These are phyloP conservation scores for Boletus edulis DNA, from an alignment of 768 basidiomycete genomes.

Conservation along the genomic window DNA sequence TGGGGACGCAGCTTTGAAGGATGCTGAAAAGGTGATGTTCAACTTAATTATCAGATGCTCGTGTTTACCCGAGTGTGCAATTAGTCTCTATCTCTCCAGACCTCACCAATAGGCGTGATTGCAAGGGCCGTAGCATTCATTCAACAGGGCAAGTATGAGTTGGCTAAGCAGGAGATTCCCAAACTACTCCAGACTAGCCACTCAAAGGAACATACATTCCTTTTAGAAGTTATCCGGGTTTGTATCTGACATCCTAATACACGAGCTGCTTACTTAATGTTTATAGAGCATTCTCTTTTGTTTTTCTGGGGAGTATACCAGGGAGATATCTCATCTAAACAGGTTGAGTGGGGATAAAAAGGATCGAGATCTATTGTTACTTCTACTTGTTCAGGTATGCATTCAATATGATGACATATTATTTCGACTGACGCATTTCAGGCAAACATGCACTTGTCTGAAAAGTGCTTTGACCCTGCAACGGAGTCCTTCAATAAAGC, in stretches of 20 bases:
- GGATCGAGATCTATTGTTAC: conserved; percentile 1
- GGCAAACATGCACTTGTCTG: conserved; percentile 15
- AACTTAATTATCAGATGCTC: neutral
- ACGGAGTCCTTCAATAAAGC: conserved; percentile 7
- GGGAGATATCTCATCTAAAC: neutral
- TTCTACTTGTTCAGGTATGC: conserved; percentile 15
- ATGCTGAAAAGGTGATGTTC: conserved; percentile 8
- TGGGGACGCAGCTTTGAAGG: conserved; percentile 1
- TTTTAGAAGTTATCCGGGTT: conserved; percentile 15
- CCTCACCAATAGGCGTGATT: conserved; percentile 15
- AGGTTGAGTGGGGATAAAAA: neutral
- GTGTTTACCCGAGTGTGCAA: neutral
- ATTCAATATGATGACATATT: neutral
- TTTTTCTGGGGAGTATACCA: conserved; percentile 6
- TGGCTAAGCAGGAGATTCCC: conserved; percentile 4
- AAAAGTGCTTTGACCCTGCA: conserved; percentile 2
- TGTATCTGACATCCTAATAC: neutral
- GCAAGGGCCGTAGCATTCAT: conserved; percentile 14
- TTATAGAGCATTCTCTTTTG: conserved; percentile 12
- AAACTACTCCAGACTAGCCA: neutral
- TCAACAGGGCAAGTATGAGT: neutral
- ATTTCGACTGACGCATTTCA: neutral
- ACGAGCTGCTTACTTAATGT: neutral
- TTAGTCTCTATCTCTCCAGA: conserved; percentile 10
- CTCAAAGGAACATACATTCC: neutral